These are phyloP conservation scores for Pistacia integerrima DNA, from an alignment of 345 rosid species.

Conservation along the genomic window DNA sequence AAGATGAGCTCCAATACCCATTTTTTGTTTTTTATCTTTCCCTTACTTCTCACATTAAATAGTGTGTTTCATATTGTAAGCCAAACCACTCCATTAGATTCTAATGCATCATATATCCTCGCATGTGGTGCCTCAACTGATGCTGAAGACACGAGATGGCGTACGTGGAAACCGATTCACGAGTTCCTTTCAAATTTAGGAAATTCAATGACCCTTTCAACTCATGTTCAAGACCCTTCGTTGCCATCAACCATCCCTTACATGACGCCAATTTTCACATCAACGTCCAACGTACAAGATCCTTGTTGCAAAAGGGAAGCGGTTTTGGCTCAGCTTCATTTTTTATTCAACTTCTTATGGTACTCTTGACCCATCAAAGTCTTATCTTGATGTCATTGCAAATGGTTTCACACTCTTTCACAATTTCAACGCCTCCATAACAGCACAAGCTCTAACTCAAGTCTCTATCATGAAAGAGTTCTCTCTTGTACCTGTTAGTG, in stretches of 20 bases:
- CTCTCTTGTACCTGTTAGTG: constrained; percentile 40
- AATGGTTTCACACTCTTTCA: constrained; percentile 47
- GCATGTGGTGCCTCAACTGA: constrained; percentile 44
- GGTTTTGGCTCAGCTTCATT: constrained; percentile 46
- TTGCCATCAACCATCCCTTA: constrained; percentile 50
- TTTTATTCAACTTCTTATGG: constrained; percentile 49
- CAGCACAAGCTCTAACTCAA: constrained; percentile 52
- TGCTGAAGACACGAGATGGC: constrained; percentile 40
- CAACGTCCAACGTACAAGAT: constrained; percentile 43
- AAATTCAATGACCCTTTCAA: constrained; percentile 21
- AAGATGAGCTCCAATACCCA: constrained; percentile 27
- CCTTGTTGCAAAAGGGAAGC: constrained; percentile 29
- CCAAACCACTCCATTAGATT: constrained; percentile 9
- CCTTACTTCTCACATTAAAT: constrained; percentile 8
- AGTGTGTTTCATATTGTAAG: constrained; percentile 11
- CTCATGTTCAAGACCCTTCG: constrained; percentile 50
- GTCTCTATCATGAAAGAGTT: constrained; percentile 49
- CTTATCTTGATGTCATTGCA: constrained; percentile 38
- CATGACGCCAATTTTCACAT: constrained; percentile 56
- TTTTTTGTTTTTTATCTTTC: constrained; percentile 13
- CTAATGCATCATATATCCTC: constrained; percentile 24
- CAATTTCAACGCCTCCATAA: constrained; percentile 56
- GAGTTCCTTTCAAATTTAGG: constrained; percentile 31
- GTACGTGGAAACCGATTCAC: constrained; percentile 48
- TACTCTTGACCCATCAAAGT: constrained; percentile 27